Conservation (phyloP, 768 basidiomycete genomes). For the Xerocomellus amylosporus region DNA sequence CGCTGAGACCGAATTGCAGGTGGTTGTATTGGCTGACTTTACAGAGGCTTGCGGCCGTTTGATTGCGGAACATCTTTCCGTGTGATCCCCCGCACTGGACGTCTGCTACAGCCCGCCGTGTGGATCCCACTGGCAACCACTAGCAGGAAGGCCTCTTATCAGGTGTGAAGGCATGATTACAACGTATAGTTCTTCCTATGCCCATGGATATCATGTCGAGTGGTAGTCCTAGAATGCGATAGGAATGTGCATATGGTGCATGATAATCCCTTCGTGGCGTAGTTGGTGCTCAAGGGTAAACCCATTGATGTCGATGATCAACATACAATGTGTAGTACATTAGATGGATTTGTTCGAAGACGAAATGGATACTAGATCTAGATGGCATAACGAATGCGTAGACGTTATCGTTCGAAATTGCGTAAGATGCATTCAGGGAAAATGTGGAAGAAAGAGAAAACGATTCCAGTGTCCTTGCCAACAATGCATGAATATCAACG, state of each 20-base stretch:
- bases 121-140: background rate
- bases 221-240: background rate
- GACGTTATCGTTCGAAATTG: background rate
- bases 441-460: background rate
- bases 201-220: background rate
- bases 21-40: background rate
- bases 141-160: background rate
- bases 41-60: too few relatives aligned
- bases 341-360: too few relatives aligned
- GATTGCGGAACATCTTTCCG: constrained; percentile 3
- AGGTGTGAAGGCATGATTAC: background rate
- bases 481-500: background rate
- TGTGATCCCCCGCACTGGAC: background rate
- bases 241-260: background rate
- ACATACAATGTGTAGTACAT: constrained; percentile 1
- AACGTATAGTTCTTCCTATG: background rate
- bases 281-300: background rate
- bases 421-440: background rate
- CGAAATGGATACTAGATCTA: background rate
- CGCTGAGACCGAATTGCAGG: background rate
- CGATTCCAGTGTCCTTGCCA: constrained; percentile 8
- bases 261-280: background rate
- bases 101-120: background rate
- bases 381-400: background rate
- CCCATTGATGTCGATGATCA: background rate